Evolutionary conservation across 2,329 filamentous ascomycete genomes (phyloP), one percentile per base, ranked within the genome.

Genomic region (Parafenestella ontariensis): DNA sequence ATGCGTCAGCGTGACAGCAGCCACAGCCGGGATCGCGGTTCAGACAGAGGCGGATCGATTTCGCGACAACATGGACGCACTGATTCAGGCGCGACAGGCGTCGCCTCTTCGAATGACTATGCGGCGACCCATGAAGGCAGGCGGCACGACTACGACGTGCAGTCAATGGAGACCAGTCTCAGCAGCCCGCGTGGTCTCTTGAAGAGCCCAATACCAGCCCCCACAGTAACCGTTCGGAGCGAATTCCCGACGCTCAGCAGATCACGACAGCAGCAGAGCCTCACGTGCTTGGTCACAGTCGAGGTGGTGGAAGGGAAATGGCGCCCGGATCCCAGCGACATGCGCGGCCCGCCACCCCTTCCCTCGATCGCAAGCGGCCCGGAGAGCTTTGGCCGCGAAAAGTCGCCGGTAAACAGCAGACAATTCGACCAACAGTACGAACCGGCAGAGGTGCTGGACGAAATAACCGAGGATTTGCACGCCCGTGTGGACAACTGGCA

Each of bases 401-500:
- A 85, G 34, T 89, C 88, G 15, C 87, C 88, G 3, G 80, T 79
- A 39, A 82, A 79, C 47, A 84, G 77, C 56, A 71, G 78, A 54
- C 70, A 67, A 10, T 52, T 54, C 1, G 77, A 79, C 29, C 73
- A 70, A 55, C 89, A 89, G 1, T 91, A 90, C 63, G 91, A 96
- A 73, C 85, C 90, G 2, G 82, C 87, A 2, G 90, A 93, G 43
- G 87, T 87, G 5, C 75, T 98, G 52, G 89, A 95, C 49, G 88
- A 94, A 61, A 90, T 95, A 70, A 96, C 93, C 0, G 91, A 97
- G 69, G 91, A 88, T 59, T 79, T 99, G 54, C 87, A 91, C 53
- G 86, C 81, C 41, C 88, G 93, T n/a, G 95, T 99, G 10, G 95
- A 99, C 68, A 97, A 98, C 66, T 99, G 95, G 95, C 95, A 99